phyloP scores from a whole-genome alignment of 805 yeast species.

The Metschnikowia aberdeeniae region DNA sequence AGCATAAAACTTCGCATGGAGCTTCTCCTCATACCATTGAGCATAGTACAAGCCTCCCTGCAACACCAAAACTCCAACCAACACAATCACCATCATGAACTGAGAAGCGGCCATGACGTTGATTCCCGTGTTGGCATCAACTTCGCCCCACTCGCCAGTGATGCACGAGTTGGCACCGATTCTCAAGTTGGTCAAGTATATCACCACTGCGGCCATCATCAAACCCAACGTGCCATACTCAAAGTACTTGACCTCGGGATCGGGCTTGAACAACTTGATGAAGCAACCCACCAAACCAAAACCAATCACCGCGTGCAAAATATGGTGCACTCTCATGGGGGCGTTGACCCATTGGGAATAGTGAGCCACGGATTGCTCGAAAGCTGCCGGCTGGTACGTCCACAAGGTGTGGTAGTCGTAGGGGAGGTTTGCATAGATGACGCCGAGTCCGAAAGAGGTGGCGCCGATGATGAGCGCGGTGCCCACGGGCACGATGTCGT shows the following conservation, averaged over 20 bases:
- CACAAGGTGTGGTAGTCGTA: conserved; percentile 78
- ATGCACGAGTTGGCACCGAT: conserved; percentile 70
- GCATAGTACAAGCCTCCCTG: conserved; percentile 92
- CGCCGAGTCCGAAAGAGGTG: conserved; percentile 76
- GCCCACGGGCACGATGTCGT: conserved; percentile 45
- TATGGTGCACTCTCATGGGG: conserved; percentile 55
- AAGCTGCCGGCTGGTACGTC: conserved; percentile 48
- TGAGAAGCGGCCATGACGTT: conserved; percentile 90
- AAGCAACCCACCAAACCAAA: conserved; percentile 71
- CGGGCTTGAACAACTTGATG: conserved; percentile 82
- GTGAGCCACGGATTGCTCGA: conserved; percentile 62
- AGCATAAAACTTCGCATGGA: conserved; percentile 30
- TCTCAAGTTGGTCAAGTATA: conserved; percentile 82
- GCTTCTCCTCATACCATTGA: conserved; percentile 48
- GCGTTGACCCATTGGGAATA: conserved; percentile 69
- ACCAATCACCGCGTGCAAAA: conserved; percentile 55
- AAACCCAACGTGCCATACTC: conserved; percentile 86
- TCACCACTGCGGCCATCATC: conserved; percentile 65
- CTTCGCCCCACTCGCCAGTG: conserved; percentile 89
- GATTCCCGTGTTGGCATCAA: conserved; percentile 77
- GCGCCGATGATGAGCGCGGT: conserved; percentile 44
- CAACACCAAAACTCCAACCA: conserved; percentile 75
- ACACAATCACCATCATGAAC: conserved; percentile 64
- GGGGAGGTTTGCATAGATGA: conserved; percentile 71
- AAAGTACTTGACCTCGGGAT: conserved; percentile 76